A percentile compares a stretch with the other conserved stretches of the same genome.
Evolutionary conservation across 495 filamentous ascomycete species (phyloP).

Genomic region (Aspergillus sclerotioniger): DNA sequence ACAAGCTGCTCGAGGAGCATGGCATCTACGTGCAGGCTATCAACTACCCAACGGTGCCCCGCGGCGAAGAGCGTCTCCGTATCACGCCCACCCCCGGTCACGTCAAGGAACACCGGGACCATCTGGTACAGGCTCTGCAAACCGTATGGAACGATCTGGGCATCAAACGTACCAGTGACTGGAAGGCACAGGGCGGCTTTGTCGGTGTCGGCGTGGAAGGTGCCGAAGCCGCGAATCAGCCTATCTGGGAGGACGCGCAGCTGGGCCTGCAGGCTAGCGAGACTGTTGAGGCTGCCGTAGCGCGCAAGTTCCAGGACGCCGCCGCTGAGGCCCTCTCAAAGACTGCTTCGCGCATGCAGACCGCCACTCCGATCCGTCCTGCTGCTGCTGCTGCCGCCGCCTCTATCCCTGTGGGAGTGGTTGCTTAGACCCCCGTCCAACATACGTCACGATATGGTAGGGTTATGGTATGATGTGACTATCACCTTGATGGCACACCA

Average conservation of each 20-base stretch:
- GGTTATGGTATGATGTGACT: slow-evolving; percentile 1
- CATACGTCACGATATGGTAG: background rate
- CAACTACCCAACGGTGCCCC: slow-evolving; percentile 97
- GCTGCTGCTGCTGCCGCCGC: slow-evolving; percentile 25
- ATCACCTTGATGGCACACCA: slow-evolving; percentile 3
- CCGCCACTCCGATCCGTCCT: slow-evolving; percentile 25
- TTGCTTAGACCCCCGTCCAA: slow-evolving; percentile 22
- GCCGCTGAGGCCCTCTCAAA: slow-evolving; percentile 10
- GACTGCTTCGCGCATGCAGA: slow-evolving; percentile 27
- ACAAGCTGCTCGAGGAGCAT: slow-evolving; percentile 81
- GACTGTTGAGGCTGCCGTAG: slow-evolving; percentile 36
- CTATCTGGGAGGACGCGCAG: slow-evolving; percentile 86
- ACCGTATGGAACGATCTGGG: slow-evolving; percentile 81
- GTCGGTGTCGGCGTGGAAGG: slow-evolving; percentile 81
- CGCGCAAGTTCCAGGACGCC: slow-evolving; percentile 35
- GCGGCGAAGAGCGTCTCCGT: slow-evolving; percentile 90
- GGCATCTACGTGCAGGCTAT: slow-evolving; percentile 97
- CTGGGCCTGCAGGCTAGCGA: slow-evolving; percentile 61
- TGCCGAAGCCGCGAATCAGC: slow-evolving; percentile 54
- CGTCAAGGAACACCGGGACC: slow-evolving; percentile 71
- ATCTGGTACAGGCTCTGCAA: slow-evolving; percentile 82
- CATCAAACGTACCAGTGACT: slow-evolving; percentile 88
- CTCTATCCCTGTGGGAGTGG: slow-evolving; percentile 32
- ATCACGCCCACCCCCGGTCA: slow-evolving; percentile 96
- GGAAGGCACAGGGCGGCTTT: slow-evolving; percentile 88